A percentile compares a stretch with the other conserved stretches of the same genome.
Conservation (phyloP, 2,329 filamentous ascomycete genomes). For the Pseudonectria buxi region DNA sequence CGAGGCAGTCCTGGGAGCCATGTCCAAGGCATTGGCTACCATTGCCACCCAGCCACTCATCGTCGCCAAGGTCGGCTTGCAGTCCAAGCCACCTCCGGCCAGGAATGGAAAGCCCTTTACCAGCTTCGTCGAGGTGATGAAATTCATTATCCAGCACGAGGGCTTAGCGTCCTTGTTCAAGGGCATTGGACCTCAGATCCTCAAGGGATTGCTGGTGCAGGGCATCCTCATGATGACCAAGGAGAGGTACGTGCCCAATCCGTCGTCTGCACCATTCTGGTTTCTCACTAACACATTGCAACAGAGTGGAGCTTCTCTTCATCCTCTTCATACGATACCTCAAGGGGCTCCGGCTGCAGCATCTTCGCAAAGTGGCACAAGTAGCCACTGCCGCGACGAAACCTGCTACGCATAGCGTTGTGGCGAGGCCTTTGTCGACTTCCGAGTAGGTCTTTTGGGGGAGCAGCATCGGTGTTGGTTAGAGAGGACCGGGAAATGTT, state of each 20-base stretch:
- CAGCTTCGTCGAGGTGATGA: constrained; percentile 89
- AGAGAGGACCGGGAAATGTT: constrained; percentile 12
- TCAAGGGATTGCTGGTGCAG: constrained; percentile 89
- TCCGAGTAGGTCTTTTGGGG: constrained; percentile 6
- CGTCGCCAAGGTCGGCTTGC: constrained; percentile 93
- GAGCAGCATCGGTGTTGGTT: constrained; percentile 9
- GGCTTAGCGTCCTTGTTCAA: constrained; percentile 84
- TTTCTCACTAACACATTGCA: constrained; percentile 10
- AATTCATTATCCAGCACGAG: constrained; percentile 85
- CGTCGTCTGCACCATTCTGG: too few species aligned
- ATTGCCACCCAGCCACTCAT: constrained; percentile 91
- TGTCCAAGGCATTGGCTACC: constrained; percentile 89
- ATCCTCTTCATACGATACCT: constrained; percentile 80
- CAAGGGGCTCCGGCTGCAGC: constrained; percentile 60
- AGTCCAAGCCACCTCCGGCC: constrained; percentile 81
- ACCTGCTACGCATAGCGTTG: constrained; percentile 37
- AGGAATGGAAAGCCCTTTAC: constrained; percentile 88
- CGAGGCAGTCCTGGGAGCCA: constrained; percentile 70
- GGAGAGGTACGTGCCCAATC: constrained; percentile 73
- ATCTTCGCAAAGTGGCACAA: constrained; percentile 60
- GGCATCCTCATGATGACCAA: constrained; percentile 99
- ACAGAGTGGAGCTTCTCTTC: constrained; percentile 80
- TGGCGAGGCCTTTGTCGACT: constrained; percentile 21
- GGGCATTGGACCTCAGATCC: constrained; percentile 87
- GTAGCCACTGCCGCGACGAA: constrained; percentile 44